Conservation (phyloP, 1,284 basidiomycete genomes). For the Limonomyces culmigenus region DNA sequence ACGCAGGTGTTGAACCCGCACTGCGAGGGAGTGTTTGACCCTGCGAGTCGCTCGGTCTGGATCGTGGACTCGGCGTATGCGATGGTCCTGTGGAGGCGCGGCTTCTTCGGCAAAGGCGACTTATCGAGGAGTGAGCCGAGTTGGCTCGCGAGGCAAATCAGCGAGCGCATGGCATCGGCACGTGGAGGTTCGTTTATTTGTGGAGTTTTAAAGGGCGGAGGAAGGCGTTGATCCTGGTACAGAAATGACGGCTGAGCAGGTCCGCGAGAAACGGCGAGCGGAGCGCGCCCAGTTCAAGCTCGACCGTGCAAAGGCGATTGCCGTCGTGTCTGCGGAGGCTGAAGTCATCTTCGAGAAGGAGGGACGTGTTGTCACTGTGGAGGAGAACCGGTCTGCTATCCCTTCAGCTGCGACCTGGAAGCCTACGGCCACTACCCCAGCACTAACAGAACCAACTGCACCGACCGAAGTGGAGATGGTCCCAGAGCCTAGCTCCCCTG, state of each 20-base stretch:
- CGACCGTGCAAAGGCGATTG: conserved; percentile 70
- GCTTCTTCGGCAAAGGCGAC: conserved; percentile 96
- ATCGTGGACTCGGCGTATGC: conserved; percentile 45
- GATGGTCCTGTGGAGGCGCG: conserved; percentile 68
- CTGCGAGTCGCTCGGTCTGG: conserved; percentile 67
- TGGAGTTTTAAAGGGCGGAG: too few species aligned
- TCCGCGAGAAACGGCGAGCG: conserved; percentile 68
- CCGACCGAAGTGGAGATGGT: conserved; percentile 1
- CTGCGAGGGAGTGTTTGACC: conserved; percentile 57
- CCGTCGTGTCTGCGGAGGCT: conserved; percentile 55
- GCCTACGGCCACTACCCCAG: conserved; percentile 15
- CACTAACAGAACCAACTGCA: conserved; percentile 1
- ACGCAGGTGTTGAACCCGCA: conserved; percentile 38
- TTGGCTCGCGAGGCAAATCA: conserved; percentile 70
- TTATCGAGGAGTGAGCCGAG: conserved; percentile 89
- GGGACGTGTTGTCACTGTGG: conserved; percentile 38
- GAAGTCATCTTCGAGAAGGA: conserved; percentile 48
- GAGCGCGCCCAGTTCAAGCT: conserved; percentile 85
- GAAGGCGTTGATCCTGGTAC: too few species aligned
- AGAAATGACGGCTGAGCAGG: conserved; percentile 74
- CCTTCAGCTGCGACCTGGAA: conserved; percentile 69
- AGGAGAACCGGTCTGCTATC: conserved; percentile 23
- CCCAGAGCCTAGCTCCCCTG: too few species aligned
- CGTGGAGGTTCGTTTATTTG: conserved; percentile 23
- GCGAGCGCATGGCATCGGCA: conserved; percentile 34